phyloP scores from a whole-genome alignment of 2,329 filamentous ascomycete species.

The Diplodia seriata region DNA sequence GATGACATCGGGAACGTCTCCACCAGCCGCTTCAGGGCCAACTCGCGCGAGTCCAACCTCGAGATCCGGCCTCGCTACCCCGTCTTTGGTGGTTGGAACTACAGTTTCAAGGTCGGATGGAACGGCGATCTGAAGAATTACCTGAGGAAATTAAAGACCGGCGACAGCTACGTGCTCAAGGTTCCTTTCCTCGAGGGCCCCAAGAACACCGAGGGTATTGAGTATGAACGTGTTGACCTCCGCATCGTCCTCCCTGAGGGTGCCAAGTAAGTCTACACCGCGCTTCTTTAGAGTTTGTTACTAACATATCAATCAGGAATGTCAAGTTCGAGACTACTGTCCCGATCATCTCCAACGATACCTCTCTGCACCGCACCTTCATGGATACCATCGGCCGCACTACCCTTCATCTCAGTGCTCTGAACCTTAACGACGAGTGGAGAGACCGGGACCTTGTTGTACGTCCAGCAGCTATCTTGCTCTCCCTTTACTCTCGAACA shows the following conservation, averaged over 20 bases:
- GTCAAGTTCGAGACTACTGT: conserved; percentile 78
- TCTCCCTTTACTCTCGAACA: not conserved
- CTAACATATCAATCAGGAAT: conserved; percentile 63
- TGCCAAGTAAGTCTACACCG: conserved; percentile 69
- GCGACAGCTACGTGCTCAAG: conserved; percentile 81
- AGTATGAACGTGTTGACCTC: conserved; percentile 81
- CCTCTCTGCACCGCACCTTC: conserved; percentile 80
- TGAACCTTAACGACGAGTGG: conserved; percentile 90
- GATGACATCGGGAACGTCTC: conserved; percentile 98
- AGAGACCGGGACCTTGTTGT: conserved; percentile 80
- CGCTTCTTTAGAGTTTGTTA: not conserved
- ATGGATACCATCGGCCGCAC: conserved; percentile 93
- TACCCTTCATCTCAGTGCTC: conserved; percentile 76
- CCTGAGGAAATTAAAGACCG: conserved; percentile 68
- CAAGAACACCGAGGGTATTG: conserved; percentile 81
- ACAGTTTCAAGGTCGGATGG: conserved; percentile 96
- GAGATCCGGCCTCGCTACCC: conserved; percentile 95
- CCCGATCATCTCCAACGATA: conserved; percentile 69
- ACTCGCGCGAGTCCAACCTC: conserved; percentile 77
- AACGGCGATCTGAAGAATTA: conserved; percentile 83
- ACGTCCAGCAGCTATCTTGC: conserved; percentile 36
- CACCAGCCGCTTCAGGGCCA: conserved; percentile 84
- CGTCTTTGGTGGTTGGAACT: conserved; percentile 98
- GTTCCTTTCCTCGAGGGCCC: conserved; percentile 94
- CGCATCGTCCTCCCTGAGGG: conserved; percentile 91